These are phyloP conservation scores for Ramichloridium luteum DNA, from an alignment of 2,329 filamentous ascomycete species.

Conservation along the genomic window DNA sequence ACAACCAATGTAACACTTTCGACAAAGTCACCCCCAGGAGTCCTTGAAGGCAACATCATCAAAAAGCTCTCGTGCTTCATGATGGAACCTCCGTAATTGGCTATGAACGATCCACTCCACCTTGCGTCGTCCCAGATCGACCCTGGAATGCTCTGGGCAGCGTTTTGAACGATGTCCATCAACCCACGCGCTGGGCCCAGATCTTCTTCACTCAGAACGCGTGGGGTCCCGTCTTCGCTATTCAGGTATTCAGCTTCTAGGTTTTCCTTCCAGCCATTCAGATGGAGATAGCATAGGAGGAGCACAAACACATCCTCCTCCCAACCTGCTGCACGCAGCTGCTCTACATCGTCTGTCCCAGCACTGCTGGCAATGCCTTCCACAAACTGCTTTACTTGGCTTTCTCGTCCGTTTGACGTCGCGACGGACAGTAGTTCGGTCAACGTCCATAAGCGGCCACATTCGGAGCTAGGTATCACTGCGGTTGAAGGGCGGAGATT, in stretches of 20 bases:
- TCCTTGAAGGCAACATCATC: conserved; percentile 25
- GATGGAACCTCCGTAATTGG: conserved; percentile 20
- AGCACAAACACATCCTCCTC: conserved; percentile 27
- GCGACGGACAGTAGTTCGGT: not conserved
- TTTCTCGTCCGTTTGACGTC: not conserved
- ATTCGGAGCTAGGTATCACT: not conserved
- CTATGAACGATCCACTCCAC: conserved; percentile 21
- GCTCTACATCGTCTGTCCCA: conserved; percentile 20
- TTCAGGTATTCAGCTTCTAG: conserved; percentile 10
- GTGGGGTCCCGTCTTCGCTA: conserved; percentile 6
- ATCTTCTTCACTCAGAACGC: conserved; percentile 7
- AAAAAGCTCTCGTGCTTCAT: conserved; percentile 21
- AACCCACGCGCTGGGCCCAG: conserved; percentile 16
- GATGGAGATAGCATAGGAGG: conserved; percentile 19
- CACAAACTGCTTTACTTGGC: conserved; percentile 17
- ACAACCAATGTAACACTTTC: no score
- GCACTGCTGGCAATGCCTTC: conserved; percentile 22
- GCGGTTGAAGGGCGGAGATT: conserved; percentile 15
- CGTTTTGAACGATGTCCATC: conserved; percentile 14
- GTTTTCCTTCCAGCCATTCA: conserved; percentile 11
- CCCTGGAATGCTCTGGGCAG: conserved; percentile 9
- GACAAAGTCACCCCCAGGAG: no score
- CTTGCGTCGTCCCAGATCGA: conserved; percentile 16
- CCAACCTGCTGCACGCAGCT: conserved; percentile 23
- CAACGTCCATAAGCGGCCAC: not conserved